Evolutionary conservation across 179 eudicot genomes (phyloP).

Genomic region (Silene coronaria): DNA sequence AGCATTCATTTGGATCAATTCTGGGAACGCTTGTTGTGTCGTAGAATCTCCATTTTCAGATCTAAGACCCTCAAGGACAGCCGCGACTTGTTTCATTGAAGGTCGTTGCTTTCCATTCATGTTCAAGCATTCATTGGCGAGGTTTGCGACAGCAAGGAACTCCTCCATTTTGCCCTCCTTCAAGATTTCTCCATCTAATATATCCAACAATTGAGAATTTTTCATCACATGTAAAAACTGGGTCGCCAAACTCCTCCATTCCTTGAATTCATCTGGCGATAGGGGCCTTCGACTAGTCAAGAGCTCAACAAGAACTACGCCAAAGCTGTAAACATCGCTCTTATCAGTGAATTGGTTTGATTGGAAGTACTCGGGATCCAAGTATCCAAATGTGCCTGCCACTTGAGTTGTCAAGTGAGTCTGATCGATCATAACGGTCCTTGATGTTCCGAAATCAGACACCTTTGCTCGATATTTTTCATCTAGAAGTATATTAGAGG

Average conservation of each 20-base stretch:
- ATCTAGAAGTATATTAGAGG: slow-evolving; percentile 29
- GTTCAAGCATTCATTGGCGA: slow-evolving; percentile 36
- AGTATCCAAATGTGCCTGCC: slow-evolving; percentile 28
- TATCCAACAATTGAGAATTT: slow-evolving; percentile 19
- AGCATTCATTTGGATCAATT: not conserved
- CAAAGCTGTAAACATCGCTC: slow-evolving; percentile 36
- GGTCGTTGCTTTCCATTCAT: slow-evolving; percentile 35
- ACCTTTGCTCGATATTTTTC: slow-evolving; percentile 20
- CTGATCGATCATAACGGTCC: slow-evolving; percentile 22
- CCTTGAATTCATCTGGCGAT: slow-evolving; percentile 14
- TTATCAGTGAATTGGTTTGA: slow-evolving; percentile 25
- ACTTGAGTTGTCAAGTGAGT: slow-evolving; percentile 32
- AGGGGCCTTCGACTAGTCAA: slow-evolving; percentile 35
- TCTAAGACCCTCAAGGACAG: slow-evolving; percentile 16
- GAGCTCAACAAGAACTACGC: slow-evolving; percentile 45
- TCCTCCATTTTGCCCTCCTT: slow-evolving; percentile 22
- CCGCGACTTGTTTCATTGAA: slow-evolving; percentile 27
- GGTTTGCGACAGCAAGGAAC: slow-evolving; percentile 24
- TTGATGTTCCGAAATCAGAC: slow-evolving; percentile 31
- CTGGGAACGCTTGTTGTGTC: slow-evolving; percentile 5
- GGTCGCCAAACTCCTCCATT: slow-evolving; percentile 29
- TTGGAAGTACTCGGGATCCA: slow-evolving; percentile 29
- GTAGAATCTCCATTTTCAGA: not conserved
- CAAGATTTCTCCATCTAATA: slow-evolving; percentile 25
- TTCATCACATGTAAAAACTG: slow-evolving; percentile 22